Percentiles rank a stretch among this genome's conserved stretches.
Evolutionary conservation across 2,329 filamentous ascomycete genomes (phyloP).

Genomic region (Pezicula neosporulosa): DNA sequence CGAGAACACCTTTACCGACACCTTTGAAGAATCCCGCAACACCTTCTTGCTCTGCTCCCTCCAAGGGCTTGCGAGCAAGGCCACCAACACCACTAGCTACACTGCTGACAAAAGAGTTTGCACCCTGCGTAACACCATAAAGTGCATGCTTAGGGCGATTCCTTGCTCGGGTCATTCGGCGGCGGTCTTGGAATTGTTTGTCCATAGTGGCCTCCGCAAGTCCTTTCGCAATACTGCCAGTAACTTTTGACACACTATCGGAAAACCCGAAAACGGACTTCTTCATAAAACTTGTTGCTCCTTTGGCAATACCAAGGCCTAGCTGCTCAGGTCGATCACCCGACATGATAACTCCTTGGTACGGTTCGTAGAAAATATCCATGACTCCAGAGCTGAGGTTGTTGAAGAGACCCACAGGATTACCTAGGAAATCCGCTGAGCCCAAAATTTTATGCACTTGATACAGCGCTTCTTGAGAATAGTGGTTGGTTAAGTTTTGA

Average conservation of each 20-base stretch:
- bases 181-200: conserved; percentile 96
- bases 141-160: conserved; percentile 96
- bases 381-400: conserved; percentile 96
- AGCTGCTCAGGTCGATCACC: conserved; percentile 87
- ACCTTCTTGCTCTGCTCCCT: conserved; percentile 94
- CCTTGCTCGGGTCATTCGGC: conserved; percentile 86
- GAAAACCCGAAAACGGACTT: conserved; percentile 97
- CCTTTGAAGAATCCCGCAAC: conserved; percentile 95
- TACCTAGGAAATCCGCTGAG: conserved; percentile 95
- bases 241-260: conserved; percentile 97
- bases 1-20: conserved; percentile 90
- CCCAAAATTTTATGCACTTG: conserved; percentile 97
- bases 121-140: conserved; percentile 92
- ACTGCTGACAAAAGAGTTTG: conserved; percentile 90
- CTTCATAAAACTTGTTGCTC: conserved; percentile 95
- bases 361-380: conserved; percentile 99
- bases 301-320: conserved; percentile 91
- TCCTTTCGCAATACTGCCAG: conserved; percentile 94
- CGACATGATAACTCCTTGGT: conserved; percentile 96
- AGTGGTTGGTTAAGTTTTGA: conserved; percentile 87
- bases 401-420: conserved; percentile 96
- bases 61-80: conserved; percentile 86
- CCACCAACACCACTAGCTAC: conserved; percentile 92
- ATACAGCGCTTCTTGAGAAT: conserved; percentile 92
- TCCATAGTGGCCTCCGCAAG: conserved; percentile 92